Percentiles rank a stretch among this genome's conserved stretches.
These are phyloP conservation scores for Penicillium occitanis DNA, from an alignment of 2,329 filamentous ascomycete genomes.

Conservation along the genomic window DNA sequence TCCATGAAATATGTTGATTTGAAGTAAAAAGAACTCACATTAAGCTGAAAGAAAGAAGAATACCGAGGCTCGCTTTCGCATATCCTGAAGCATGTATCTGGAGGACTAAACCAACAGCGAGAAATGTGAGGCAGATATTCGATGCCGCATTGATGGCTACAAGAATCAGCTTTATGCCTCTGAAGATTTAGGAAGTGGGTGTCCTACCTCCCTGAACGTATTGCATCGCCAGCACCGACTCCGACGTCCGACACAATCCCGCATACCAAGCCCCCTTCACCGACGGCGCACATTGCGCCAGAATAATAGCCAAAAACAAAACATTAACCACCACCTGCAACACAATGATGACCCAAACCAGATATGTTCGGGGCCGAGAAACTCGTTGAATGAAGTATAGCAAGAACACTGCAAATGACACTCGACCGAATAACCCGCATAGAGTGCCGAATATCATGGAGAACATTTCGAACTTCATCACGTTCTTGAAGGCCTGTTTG, in stretches of 20 bases:
- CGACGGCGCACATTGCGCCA: slow-evolving; percentile 22
- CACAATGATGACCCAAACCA: slow-evolving; percentile 22
- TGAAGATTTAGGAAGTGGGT: too few species aligned
- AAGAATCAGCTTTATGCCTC: not conserved
- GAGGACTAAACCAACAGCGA: slow-evolving; percentile 15
- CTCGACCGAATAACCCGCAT: slow-evolving; percentile 24
- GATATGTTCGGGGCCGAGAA: slow-evolving; percentile 17
- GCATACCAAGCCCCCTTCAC: not conserved
- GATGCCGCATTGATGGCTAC: slow-evolving; percentile 21
- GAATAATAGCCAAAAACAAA: slow-evolving; percentile 21
- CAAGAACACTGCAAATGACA: slow-evolving; percentile 24
- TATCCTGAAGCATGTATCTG: slow-evolving; percentile 14
- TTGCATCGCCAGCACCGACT: slow-evolving; percentile 11
- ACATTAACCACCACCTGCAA: slow-evolving; percentile 23
- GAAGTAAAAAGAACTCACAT: slow-evolving; percentile 8
- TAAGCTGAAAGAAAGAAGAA: slow-evolving; percentile 18
- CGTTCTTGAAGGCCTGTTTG: slow-evolving; percentile 11
- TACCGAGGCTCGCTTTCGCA: slow-evolving; percentile 5
- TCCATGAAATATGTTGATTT: not conserved
- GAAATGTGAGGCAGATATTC: slow-evolving; percentile 17
- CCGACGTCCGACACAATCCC: slow-evolving; percentile 21
- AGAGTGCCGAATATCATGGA: slow-evolving; percentile 23
- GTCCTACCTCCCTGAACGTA: slow-evolving; percentile 22
- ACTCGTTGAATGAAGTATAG: slow-evolving; percentile 23
- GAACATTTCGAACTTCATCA: slow-evolving; percentile 23